Percentiles rank a stretch among this genome's conserved stretches.
phyloP scores from a whole-genome alignment of 75 land plant species.

The Pinus taeda region DNA sequence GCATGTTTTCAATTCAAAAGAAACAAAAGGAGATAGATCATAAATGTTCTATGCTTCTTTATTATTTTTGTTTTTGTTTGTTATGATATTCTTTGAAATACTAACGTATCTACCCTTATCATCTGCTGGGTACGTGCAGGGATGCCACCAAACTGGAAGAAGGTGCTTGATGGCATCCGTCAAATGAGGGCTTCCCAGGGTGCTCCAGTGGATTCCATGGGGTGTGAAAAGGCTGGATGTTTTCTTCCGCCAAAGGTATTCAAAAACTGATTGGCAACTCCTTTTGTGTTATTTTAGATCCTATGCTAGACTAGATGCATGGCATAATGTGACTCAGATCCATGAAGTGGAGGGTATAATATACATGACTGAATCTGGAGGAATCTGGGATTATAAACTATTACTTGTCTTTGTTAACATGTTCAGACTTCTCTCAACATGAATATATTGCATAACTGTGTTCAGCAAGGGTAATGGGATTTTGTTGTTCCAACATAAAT shows the following conservation, averaged over 20 bases:
- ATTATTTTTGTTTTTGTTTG: too few relatives aligned
- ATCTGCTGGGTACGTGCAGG: constrained; percentile 8
- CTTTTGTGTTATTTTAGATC: not conserved
- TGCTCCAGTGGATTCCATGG: constrained; percentile 90
- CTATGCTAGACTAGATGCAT: not conserved
- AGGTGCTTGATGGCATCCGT: constrained; percentile 63
- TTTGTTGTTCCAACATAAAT: not conserved
- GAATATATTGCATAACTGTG: not conserved
- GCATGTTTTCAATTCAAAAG: too few relatives aligned
- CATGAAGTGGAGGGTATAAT: not conserved
- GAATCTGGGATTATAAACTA: not conserved
- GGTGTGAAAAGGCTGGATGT: constrained; percentile 87
- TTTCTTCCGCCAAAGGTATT: constrained; percentile 69
- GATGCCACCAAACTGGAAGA: constrained; percentile 64
- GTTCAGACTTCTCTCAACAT: not conserved
- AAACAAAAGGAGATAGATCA: too few relatives aligned
- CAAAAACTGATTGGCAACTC: not conserved
- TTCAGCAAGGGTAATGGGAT: not conserved
- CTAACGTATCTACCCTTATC: too few relatives aligned
- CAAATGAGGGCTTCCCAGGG: constrained; percentile 68
- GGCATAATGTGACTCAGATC: not conserved
- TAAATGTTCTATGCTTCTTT: too few relatives aligned
- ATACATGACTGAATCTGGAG: not conserved
- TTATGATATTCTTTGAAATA: too few relatives aligned
- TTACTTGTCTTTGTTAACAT: not conserved